phyloP scores from a whole-genome alignment of 495 filamentous ascomycete genomes.

The Neurospora africana region DNA sequence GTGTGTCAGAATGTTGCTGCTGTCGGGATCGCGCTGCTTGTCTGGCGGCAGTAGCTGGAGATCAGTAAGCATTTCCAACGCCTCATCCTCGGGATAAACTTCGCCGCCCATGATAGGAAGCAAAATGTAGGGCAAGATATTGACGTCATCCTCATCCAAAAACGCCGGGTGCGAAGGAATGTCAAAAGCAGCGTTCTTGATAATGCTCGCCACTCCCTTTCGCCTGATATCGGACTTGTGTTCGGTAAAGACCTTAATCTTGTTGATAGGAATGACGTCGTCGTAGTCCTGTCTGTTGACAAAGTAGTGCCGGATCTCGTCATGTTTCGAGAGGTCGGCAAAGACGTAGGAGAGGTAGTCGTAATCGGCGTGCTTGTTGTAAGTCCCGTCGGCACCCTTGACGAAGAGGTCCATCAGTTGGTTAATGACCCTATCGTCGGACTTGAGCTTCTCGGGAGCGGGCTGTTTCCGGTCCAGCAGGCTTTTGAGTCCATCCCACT shows the following conservation, averaged over 20 bases:
- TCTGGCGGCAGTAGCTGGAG: conserved; percentile 80
- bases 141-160: conserved; percentile 55
- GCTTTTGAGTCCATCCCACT: conserved; percentile 59
- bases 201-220: conserved; percentile 81
- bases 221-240: conserved; percentile 68
- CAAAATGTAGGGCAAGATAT: conserved; percentile 78
- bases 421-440: conserved; percentile 66
- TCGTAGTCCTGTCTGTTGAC: conserved; percentile 64
- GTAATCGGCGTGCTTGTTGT: conserved; percentile 79
- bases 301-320: conserved; percentile 67
- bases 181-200: conserved; percentile 78
- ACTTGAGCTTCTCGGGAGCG: conserved; percentile 48
- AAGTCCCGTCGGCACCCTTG: conserved; percentile 66
- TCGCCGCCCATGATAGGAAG: conserved; percentile 53
- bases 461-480: conserved; percentile 54
- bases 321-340: conserved; percentile 77
- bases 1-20: conserved; percentile 67
- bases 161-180: conserved; percentile 59
- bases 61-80: conserved; percentile 68
- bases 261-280: conserved; percentile 68
- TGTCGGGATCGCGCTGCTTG: conserved; percentile 70
- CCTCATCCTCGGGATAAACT: conserved; percentile 63
- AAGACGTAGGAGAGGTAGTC: conserved; percentile 92
- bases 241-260: conserved; percentile 86
- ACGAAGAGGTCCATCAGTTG: conserved; percentile 95